These are phyloP conservation scores for Penicillium antarcticum DNA, from an alignment of 495 filamentous ascomycete species.

Conservation along the genomic window DNA sequence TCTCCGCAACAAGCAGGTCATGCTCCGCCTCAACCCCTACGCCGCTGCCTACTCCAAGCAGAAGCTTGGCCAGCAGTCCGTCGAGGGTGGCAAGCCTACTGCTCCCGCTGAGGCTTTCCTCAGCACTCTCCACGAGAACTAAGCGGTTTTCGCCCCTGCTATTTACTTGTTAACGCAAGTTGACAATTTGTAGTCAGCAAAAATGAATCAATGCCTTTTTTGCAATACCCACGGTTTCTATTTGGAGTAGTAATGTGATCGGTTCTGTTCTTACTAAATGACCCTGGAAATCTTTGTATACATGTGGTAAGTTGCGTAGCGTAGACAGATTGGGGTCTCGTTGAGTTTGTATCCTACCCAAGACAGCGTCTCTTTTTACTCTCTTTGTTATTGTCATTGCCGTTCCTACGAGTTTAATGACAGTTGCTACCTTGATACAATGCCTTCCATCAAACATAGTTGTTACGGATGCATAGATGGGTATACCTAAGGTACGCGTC, in stretches of 20 bases:
- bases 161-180: conserved; percentile 16
- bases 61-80: conserved; percentile 65
- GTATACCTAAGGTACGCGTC: no score
- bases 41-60: conserved; percentile 80
- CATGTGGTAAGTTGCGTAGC: conserved; percentile 12
- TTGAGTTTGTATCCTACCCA: background rate
- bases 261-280: conserved; percentile 21
- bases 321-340: background rate
- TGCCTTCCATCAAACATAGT: no score
- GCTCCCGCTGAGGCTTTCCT: conserved; percentile 47
- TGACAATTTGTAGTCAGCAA: conserved; percentile 31
- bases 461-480: no score
- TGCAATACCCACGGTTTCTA: conserved; percentile 29
- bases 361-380: no score
- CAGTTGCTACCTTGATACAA: no score
- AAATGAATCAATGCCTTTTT: conserved; percentile 36
- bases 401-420: no score
- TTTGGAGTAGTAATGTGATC: conserved; percentile 34
- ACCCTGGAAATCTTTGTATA: conserved; percentile 1
- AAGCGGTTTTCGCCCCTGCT: conserved; percentile 25
- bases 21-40: conserved; percentile 97
- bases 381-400: no score
- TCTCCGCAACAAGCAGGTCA: conserved; percentile 93
- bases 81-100: conserved; percentile 53
- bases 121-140: conserved; percentile 54